Percentiles rank a stretch among this genome's conserved stretches.
phyloP scores from a whole-genome alignment of 2,329 filamentous ascomycete species.

The Exophiala bonariae region DNA sequence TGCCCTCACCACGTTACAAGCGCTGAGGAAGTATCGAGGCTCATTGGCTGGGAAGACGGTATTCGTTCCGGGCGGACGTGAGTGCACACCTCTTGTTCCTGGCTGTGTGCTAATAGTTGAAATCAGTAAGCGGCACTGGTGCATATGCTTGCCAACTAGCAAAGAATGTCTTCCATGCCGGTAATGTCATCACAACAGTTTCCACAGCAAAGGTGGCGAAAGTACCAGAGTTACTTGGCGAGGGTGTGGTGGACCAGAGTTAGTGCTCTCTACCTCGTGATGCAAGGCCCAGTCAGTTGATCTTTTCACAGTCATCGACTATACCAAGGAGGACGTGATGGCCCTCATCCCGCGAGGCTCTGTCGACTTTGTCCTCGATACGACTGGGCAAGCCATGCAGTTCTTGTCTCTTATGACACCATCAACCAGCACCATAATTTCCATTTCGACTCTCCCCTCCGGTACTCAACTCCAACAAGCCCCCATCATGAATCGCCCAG shows the following conservation, averaged over 20 bases:
- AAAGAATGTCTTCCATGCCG: constrained; percentile 51
- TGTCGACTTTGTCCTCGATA: constrained; percentile 55
- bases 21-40: constrained; percentile 44
- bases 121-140: constrained; percentile 48
- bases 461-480: constrained; percentile 37
- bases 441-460: constrained; percentile 38
- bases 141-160: constrained; percentile 50
- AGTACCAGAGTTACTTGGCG: constrained; percentile 43
- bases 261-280: neutral
- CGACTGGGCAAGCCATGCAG: constrained; percentile 42
- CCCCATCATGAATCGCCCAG: constrained; percentile 29
- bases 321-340: constrained; percentile 44
- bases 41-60: constrained; percentile 53
- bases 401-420: constrained; percentile 46
- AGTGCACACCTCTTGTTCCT: constrained; percentile 1
- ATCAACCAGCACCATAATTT: constrained; percentile 37
- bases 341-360: constrained; percentile 41
- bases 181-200: constrained; percentile 52
- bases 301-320: constrained; percentile 46
- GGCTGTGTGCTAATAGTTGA: neutral
- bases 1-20: constrained; percentile 47
- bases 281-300: too few relatives aligned
- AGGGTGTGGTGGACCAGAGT: constrained; percentile 48
- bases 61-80: constrained; percentile 50
- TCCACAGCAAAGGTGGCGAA: constrained; percentile 53